Percentiles rank a stretch among this genome's conserved stretches.
Evolutionary conservation across 1,139 yeast species (phyloP).

Genomic region (Hansenula lynferdii): DNA sequence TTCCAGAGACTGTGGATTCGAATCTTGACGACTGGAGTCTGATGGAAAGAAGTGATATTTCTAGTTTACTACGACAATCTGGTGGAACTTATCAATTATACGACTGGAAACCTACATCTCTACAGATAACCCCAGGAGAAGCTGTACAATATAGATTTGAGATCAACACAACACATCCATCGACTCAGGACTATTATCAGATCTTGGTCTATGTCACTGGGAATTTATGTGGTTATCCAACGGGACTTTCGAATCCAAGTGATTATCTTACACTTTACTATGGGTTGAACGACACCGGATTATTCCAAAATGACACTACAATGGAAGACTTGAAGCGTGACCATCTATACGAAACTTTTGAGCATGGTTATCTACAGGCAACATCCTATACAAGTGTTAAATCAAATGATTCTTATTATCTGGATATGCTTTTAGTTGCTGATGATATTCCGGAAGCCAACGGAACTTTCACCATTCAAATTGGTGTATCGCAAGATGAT

Average conservation of each 20-base stretch:
- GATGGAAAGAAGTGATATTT: background rate
- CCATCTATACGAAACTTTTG: conserved; percentile 23
- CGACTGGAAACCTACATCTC: background rate
- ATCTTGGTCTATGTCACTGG: conserved; percentile 56
- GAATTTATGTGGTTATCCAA: conserved; percentile 50
- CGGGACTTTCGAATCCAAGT: conserved; percentile 23
- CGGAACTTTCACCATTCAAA: conserved; percentile 53
- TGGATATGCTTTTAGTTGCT: conserved; percentile 38
- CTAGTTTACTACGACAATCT: background rate
- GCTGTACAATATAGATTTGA: background rate
- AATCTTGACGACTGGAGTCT: background rate
- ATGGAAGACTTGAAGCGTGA: conserved; percentile 18
- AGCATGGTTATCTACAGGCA: conserved; percentile 52
- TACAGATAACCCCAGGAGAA: background rate
- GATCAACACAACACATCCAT: conserved; percentile 1
- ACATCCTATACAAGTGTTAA: conserved; percentile 38
- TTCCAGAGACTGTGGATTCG: background rate
- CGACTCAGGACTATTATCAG: conserved; percentile 33
- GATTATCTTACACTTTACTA: conserved; percentile 45
- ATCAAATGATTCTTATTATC: conserved; percentile 33
- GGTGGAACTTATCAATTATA: background rate
- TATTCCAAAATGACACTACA: conserved; percentile 29
- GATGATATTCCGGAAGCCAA: conserved; percentile 27
- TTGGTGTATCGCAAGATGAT: conserved; percentile 66
- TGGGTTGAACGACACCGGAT: conserved; percentile 38